Base-by-base conservation (phyloP, 2,329 filamentous ascomycete species). In the Penicillium olsonii region DNA sequence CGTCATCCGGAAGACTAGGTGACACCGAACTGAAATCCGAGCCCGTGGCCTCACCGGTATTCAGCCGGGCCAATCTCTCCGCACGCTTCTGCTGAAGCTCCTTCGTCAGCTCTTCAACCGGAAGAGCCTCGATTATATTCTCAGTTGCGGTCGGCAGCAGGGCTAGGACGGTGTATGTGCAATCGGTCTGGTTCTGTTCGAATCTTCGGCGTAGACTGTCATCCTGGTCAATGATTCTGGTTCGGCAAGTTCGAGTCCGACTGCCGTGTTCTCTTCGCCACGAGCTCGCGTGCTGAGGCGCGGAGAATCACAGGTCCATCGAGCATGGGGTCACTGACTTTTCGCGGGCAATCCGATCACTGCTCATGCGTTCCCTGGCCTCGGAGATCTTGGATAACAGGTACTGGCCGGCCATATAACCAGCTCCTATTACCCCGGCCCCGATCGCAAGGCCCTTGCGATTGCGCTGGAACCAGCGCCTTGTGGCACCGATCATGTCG, bases 131-230 rank as follows among this genome's bases (percentile, higher is more conserved):
- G 64, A 96, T 78, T 62, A 99, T 87, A 68, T 95, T 92, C 59
- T 94, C 85, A 19, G 92, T 92, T 6, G 91, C 89, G 27, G 92
- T 95, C 4, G 94, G 94, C 9, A 99, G 81, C 47, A 99, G 84
- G 24, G 92, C 94, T n/a, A 97, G 85, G 37, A 97, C 91, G 31
- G 94, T 99, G 69, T 95, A 96, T 40, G 92, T 96, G 75, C 94
- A 99, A 73, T 99, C 94, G 69, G 96, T 92, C 70, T 99, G 94
- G 72, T 99, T 99, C 74, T 99, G 94, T 71, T 97, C 90, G 75
- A 99, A 99, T 66, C 94, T 88, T 51, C 94, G 88, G 43, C 92
- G 91, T 54, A 99, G 83, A 72, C 92, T 97, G 63, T 44, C 40
- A 19, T 22, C 14, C 45, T 44, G 39, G 54, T 62, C 38, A 62